These are phyloP conservation scores for Mycena sanguinolenta DNA, from an alignment of 768 basidiomycete genomes.

Conservation along the genomic window DNA sequence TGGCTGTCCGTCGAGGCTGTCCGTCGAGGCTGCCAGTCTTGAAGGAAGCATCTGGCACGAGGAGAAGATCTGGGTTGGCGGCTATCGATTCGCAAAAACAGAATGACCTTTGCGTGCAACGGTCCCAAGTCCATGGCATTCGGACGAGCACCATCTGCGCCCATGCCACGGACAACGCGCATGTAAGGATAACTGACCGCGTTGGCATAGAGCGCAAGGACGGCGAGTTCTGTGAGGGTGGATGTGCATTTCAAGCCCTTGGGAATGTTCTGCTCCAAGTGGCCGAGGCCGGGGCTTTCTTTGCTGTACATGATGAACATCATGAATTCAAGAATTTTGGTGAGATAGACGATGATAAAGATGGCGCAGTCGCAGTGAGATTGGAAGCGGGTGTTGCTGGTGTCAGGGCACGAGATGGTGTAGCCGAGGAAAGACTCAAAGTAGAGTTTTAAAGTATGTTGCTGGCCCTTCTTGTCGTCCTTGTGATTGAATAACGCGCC, in stretches of 20 bases:
- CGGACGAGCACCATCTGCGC: neutral
- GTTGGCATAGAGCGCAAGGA: neutral
- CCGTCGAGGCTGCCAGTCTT: neutral
- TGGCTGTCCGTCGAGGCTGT: too few relatives aligned
- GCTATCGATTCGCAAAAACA: neutral
- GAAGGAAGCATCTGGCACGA: neutral
- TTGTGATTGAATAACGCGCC: constrained; percentile 18
- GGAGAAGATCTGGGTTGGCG: neutral
- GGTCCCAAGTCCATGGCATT: neutral
- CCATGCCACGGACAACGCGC: neutral
- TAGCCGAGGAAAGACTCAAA: constrained; percentile 20
- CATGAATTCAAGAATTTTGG: constrained; percentile 44
- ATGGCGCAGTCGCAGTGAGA: constrained; percentile 47
- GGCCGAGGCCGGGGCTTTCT: constrained; percentile 39
- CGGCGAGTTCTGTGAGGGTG: neutral
- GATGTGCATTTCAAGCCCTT: neutral
- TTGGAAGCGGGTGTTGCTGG: constrained; percentile 51
- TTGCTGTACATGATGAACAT: constrained; percentile 46
- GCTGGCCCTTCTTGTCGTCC: constrained; percentile 13
- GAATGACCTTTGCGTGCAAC: neutral
- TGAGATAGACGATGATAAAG: constrained; percentile 42
- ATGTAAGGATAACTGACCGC: neutral
- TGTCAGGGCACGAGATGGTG: constrained; percentile 36
- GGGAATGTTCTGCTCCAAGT: constrained; percentile 48
- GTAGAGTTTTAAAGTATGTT: constrained; percentile 10